Evolutionary conservation across 306 rosid genomes (phyloP), one percentile per base, ranked within the genome.

Genomic region (Coriaria nepalensis): DNA sequence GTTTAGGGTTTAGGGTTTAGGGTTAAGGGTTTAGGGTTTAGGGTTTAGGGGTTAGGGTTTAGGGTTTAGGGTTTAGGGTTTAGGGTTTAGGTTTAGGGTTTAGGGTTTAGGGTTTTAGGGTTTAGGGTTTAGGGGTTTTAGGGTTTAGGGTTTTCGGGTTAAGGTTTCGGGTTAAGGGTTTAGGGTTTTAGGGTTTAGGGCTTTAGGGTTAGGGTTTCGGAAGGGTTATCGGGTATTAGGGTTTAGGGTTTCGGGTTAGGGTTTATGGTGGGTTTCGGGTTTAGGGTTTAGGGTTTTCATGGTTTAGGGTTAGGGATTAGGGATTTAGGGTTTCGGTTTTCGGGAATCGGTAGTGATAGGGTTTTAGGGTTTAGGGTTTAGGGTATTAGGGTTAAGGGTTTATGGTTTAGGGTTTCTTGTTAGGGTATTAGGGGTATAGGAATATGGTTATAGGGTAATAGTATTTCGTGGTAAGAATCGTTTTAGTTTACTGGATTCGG

Each of bases 401-500:
- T 33, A 57, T 50, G 42, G 53, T 33, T 20, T 11, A 54, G 55
- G 43, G 53, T 10, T 8, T 12, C 47, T 54, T 35, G 53, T 38
- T 37, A 12, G 68, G 68, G 55, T 62, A 39, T 10, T 13, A 57
- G 65, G 57, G 49, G 40, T n/a, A 42, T 56, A 49, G 49, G 49
- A 32, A 0, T 33, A 57, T 56, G 57, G 40, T 33, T 10, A 13
- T n/a, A n/a, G n/a, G 65, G 60, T 33, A 45, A 45, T 6, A 13
- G 68, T 60, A 41, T 62, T 46, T 7, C n/a, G 65, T 53, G 41
- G 45, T 54, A 4, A 13, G 68, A n/a, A n/a, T n/a, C n/a, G 68
- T 40, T 62, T 46, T 10, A 10, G 61, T 54, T 33, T 29, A 20
- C 10, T 10, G 55, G 54, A 14, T 39, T 15, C 5, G 13, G 55